Evolutionary conservation across 805 yeast species (phyloP).

Genomic region (Kuraishia hungarica): DNA sequence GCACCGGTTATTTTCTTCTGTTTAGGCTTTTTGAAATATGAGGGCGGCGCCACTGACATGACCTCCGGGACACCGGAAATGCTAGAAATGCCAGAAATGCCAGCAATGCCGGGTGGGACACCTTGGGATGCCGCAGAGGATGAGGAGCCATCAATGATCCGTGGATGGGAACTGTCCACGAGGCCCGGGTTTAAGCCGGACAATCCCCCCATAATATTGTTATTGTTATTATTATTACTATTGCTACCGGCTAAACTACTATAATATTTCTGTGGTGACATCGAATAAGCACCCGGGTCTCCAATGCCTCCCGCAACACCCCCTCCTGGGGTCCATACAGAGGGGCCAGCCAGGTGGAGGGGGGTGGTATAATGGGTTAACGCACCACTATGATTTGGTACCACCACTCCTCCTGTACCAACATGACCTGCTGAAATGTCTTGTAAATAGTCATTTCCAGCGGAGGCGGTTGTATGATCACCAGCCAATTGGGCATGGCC

Average conservation of each 20-base stretch:
- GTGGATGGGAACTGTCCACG: neutral
- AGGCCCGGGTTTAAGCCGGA: neutral
- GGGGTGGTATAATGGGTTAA: neutral
- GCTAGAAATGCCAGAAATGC: too few relatives aligned
- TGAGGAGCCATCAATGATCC: neutral
- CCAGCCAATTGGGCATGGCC: neutral
- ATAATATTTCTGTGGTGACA: neutral
- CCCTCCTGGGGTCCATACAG: too few relatives aligned
- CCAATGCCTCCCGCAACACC: neutral
- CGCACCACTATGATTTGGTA: neutral
- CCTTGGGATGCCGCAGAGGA: too few relatives aligned
- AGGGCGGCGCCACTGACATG: too few relatives aligned
- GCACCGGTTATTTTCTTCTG: conserved; percentile 8
- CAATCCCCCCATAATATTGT: neutral
- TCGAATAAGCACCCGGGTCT: neutral
- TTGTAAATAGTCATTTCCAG: neutral
- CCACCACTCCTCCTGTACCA: neutral
- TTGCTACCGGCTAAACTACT: neutral
- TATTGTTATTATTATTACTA: too few relatives aligned
- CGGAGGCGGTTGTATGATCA: neutral
- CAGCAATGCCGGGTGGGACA: too few relatives aligned
- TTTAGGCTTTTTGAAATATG: conserved; percentile 7
- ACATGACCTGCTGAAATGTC: neutral
- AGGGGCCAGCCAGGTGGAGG: neutral
- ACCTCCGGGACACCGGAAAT: too few relatives aligned